Evolutionary conservation across 305 asterid species (phyloP).

Genomic region (Andrographis paniculata): DNA sequence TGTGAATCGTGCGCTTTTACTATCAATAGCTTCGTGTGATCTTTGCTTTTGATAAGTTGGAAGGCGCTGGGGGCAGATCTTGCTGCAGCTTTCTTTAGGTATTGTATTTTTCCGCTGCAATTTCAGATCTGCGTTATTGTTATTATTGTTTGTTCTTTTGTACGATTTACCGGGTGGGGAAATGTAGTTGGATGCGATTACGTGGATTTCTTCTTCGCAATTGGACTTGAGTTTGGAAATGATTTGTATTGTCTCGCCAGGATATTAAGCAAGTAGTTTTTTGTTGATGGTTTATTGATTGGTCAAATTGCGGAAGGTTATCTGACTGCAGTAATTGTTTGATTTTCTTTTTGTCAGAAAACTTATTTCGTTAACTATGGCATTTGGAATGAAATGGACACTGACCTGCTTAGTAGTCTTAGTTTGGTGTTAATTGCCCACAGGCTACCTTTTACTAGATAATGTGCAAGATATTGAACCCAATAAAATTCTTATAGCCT

Average conservation of each 20-base stretch:
- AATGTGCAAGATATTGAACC: too few species aligned
- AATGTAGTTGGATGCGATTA: slow-evolving; percentile 19
- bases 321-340: slow-evolving; percentile 16
- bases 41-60: slow-evolving; percentile 17
- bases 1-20: slow-evolving; percentile 14
- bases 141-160: slow-evolving; percentile 1
- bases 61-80: slow-evolving; percentile 20
- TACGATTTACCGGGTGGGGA: slow-evolving; percentile 11
- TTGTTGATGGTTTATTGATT: slow-evolving; percentile 1
- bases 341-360: too few species aligned
- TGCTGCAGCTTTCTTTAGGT: slow-evolving; percentile 14
- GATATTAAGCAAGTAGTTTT: slow-evolving; percentile 12
- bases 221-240: slow-evolving; percentile 8
- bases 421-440: background rate
- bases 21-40: slow-evolving; percentile 11
- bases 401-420: too few species aligned
- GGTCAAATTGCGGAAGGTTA: background rate
- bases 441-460: too few species aligned
- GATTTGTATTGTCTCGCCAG: slow-evolving; percentile 5
- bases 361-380: too few species aligned
- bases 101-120: slow-evolving; percentile 13
- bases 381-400: too few species aligned
- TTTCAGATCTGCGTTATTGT: slow-evolving; percentile 20
- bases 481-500: too few species aligned
- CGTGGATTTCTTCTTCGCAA: slow-evolving; percentile 9